Conservation (phyloP, 768 basidiomycete genomes). For the Trametes elegans region DNA sequence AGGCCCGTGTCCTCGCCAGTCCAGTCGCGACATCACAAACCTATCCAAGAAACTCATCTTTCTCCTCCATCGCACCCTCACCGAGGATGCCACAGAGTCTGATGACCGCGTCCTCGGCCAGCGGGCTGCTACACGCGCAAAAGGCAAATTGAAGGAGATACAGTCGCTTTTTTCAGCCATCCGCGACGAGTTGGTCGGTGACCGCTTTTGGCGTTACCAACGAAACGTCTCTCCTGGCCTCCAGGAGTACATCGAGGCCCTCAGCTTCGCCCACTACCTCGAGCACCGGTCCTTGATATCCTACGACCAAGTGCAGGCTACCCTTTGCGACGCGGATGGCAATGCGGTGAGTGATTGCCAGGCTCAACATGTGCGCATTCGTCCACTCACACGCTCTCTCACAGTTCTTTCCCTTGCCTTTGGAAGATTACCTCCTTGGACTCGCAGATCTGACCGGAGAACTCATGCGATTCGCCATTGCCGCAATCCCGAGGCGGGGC, state of each 20-base stretch:
- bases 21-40: slow-evolving; percentile 85
- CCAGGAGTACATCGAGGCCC: slow-evolving; percentile 95
- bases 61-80: slow-evolving; percentile 74
- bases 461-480: slow-evolving; percentile 93
- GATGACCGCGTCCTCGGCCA: slow-evolving; percentile 35
- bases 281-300: slow-evolving; percentile 66
- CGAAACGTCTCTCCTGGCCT: slow-evolving; percentile 75
- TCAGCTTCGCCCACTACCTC: slow-evolving; percentile 86
- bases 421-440: slow-evolving; percentile 88
- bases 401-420: slow-evolving; percentile 74
- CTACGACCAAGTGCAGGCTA: slow-evolving; percentile 61
- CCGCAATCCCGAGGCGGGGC: slow-evolving; percentile 66
- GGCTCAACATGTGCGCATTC: too few species aligned
- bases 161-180: slow-evolving; percentile 61
- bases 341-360: slow-evolving; percentile 56
- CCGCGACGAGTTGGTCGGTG: slow-evolving; percentile 57
- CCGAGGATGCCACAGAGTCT: slow-evolving; percentile 36
- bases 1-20: slow-evolving; percentile 38
- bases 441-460: slow-evolving; percentile 95
- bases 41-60: slow-evolving; percentile 94
- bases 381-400: too few species aligned
- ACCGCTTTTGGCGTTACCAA: slow-evolving; percentile 77
- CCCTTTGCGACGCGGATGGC: slow-evolving; percentile 60
- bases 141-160: slow-evolving; percentile 66
- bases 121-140: slow-evolving; percentile 49